These are phyloP conservation scores for Talaromyces sp. DNA, from an alignment of 2,329 filamentous ascomycete species.

Conservation along the genomic window DNA sequence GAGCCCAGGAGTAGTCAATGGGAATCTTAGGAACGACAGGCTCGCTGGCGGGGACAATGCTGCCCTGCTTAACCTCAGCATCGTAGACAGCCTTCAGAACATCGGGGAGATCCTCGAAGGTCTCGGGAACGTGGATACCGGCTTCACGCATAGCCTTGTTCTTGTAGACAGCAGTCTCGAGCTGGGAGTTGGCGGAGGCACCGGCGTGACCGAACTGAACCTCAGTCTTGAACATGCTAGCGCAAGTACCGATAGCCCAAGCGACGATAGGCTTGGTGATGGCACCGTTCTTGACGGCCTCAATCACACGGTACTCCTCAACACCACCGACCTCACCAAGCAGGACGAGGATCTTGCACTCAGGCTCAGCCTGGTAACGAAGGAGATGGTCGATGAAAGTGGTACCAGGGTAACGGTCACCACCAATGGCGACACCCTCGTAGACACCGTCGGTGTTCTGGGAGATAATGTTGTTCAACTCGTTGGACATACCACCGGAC, in stretches of 20 bases:
- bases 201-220: constrained; percentile 99
- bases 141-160: constrained; percentile 96
- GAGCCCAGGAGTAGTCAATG: constrained; percentile 99
- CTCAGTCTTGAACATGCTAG: constrained; percentile 99
- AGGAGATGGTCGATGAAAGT: constrained; percentile 99
- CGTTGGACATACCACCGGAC: constrained; percentile 99
- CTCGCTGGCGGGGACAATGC: constrained; percentile 83
- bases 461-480: constrained; percentile 99
- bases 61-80: constrained; percentile 80
- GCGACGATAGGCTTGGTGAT: constrained; percentile 99
- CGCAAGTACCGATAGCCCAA: constrained; percentile 99
- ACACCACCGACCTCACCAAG: constrained; percentile 99
- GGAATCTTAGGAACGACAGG: constrained; percentile 97
- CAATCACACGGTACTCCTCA: constrained; percentile 99
- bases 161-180: constrained; percentile 95
- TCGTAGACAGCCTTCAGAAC: constrained; percentile 82
- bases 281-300: constrained; percentile 88
- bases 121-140: constrained; percentile 90
- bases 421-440: constrained; percentile 98
- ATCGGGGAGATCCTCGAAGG: constrained; percentile 90
- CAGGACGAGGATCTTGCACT: constrained; percentile 95
- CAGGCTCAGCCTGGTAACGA: constrained; percentile 92
- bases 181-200: constrained; percentile 98
- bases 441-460: constrained; percentile 97
- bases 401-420: constrained; percentile 97